Evolutionary conservation across 208 protist genomes (phyloP), one percentile per base, ranked within the genome.

Genomic region (Crithidia brevicula): DNA sequence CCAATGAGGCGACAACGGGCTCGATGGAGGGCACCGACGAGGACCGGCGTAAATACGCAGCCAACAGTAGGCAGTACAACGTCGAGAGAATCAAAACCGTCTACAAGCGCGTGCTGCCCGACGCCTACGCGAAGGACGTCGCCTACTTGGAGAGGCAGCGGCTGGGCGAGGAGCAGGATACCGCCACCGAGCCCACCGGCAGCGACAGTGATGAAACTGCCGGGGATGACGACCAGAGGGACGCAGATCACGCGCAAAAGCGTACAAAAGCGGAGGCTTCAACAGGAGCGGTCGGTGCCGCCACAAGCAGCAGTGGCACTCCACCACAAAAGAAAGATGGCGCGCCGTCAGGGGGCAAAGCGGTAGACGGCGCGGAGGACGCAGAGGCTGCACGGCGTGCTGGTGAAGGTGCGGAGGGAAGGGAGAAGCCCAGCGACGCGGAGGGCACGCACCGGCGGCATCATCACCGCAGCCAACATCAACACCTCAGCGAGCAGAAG

Each of bases 31-130:
- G 64, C 33, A 75, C 65, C 6, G 62, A 52, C 10, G 74, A 58
- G 30, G 52, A 79, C 18, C 83, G 88, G 33, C 74, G 72, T 50
- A 51, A 51, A 40, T 71, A 82, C 10, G 92, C 92, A 4, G 23
- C 34, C 22, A 46, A 63, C 25, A 92, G 83, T 40, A 52, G 72
- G 16, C 28, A 54, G 34, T 94, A 81, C 71, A 96, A 96, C 67
- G 65, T 86, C 11, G 58, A 62, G 25, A 49, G 73, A 0, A 50
- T 89, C 7, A 36, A 58, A 9, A 16, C 50, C 11, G 58, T 81
- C 13, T 96, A 86, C 68, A 61, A 57, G 69, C 63, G 75, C 11
- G 47, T 78, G 40, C 53, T 96, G 23, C 86, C 81, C 8, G 77
- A 79, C 15, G 66, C 76, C 18, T 88, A 77, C 50, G 49, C 71